Evolutionary conservation across 225 moss, liverwort and hornwort species (phyloP).

Genomic region (Takakia lepidozioides): DNA sequence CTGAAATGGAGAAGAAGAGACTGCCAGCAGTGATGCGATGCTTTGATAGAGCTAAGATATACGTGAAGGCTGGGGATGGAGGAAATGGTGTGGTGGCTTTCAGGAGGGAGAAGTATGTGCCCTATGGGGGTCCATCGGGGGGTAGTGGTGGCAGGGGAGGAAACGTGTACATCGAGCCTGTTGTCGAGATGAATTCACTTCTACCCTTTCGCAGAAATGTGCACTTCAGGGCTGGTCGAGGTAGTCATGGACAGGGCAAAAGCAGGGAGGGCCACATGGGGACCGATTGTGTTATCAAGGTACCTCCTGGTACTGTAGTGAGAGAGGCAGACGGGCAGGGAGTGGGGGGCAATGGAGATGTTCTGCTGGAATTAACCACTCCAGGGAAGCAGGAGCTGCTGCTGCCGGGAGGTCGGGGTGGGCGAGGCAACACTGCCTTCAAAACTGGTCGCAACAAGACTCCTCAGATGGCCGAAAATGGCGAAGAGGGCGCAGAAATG

Average conservation of each 20-base stretch:
- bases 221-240: conserved; percentile 82
- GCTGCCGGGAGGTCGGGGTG: conserved; percentile 84
- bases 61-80: conserved; percentile 86
- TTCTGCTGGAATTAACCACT: conserved; percentile 67
- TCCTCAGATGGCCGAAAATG: conserved; percentile 91
- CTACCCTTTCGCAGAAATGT: conserved; percentile 78
- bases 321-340: conserved; percentile 54
- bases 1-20: conserved; percentile 61
- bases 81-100: conserved; percentile 98
- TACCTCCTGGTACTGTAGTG: conserved; percentile 80
- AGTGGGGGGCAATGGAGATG: conserved; percentile 46
- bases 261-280: conserved; percentile 73
- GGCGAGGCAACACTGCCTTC: conserved; percentile 84
- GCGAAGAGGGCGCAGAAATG: conserved; percentile 88
- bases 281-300: conserved; percentile 61
- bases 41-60: conserved; percentile 89
- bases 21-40: conserved; percentile 97
- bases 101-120: conserved; percentile 89
- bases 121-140: conserved; percentile 95
- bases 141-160: conserved; percentile 88
- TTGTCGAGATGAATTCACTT: conserved; percentile 69
- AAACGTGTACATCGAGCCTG: conserved; percentile 67
- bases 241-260: conserved; percentile 85
- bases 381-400: conserved; percentile 69
- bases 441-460: conserved; percentile 85